Base-by-base conservation (phyloP, 2,329 filamentous ascomycete species). In the Aspergillus flavus region DNA sequence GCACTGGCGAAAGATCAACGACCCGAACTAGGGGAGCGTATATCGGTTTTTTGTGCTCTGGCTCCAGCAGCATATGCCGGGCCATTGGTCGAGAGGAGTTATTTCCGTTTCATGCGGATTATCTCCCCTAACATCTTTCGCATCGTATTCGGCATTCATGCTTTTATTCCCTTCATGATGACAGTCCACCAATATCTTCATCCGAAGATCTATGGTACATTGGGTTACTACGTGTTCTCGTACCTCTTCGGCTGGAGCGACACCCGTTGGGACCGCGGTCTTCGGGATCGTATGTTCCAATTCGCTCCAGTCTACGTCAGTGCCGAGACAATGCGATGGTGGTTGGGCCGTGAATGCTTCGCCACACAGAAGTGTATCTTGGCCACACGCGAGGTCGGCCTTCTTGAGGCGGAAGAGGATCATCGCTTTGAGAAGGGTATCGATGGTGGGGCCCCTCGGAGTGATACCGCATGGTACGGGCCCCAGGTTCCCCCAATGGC, bases 101-200 rank as follows among this genome's bases (percentile, higher is more conserved):
- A 96, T 77, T 94, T 97, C 81, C 94, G 93, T 69, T 94, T 97
- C 78, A 94, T 97, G 90, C 86, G 89, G 19, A 80, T 91, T 57
- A 91, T 97, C 58, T 90, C 89, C 0, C 91, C 92, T 0, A 82
- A 78, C 32, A 83, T 93, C 75, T 97, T 97, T 78, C 85, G 92
- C 1, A 73, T 93, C 26, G 86, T 96, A 69, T 97, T 97, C 73
- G 94, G 94, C 19, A 93, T 97, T 46, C 94, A 97, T 74, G 88
- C 92, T 0, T 97, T 97, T 75, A 96, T 98, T 53, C 94, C 94
- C 0, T 83, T 95, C 68, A 97, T 97, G 94, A 92, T 96, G 89
- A 84, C 84, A 6, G 92, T 94, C 84, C 93, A 95, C 71, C 76
- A 78, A 0, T 66, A 89, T 4, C 75, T 97, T 2, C 87, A 89